Conservation (phyloP, 768 basidiomycete genomes). For the Russula emetica region DNA sequence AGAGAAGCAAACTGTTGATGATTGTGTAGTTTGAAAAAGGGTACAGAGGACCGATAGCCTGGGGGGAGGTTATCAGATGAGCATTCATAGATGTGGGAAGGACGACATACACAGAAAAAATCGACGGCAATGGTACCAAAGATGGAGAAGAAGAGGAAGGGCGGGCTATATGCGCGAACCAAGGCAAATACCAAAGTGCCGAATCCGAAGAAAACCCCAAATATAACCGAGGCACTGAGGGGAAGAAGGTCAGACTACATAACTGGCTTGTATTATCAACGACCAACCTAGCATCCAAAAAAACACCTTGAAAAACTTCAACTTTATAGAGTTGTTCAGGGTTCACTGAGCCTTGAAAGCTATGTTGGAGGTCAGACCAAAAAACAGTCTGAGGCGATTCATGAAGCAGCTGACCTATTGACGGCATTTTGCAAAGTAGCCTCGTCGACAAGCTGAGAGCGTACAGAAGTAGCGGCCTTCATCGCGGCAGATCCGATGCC, state of each 20-base stretch:
- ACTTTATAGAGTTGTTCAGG: constrained; percentile 38
- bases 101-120: constrained; percentile 38
- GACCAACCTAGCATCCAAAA: constrained; percentile 42
- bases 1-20: constrained; percentile 42
- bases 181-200: constrained; percentile 44
- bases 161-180: constrained; percentile 44
- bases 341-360: constrained; percentile 37
- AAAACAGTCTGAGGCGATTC: no score
- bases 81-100: neutral
- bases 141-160: constrained; percentile 43
- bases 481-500: constrained; percentile 52
- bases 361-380: constrained; percentile 15
- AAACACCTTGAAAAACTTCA: constrained; percentile 47
- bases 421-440: constrained; percentile 32
- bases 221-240: constrained; percentile 41
- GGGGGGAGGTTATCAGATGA: constrained; percentile 4
- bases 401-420: constrained; percentile 6
- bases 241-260: neutral
- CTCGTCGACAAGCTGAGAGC: constrained; percentile 34
- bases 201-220: constrained; percentile 47
- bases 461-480: constrained; percentile 44
- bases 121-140: constrained; percentile 49
- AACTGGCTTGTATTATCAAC: neutral
- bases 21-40: constrained; percentile 45
- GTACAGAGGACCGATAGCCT: constrained; percentile 49